A percentile compares a stretch with the other conserved stretches of the same genome.
phyloP scores from a whole-genome alignment of 164 flowering plant species.

The Akebia trifoliata region DNA sequence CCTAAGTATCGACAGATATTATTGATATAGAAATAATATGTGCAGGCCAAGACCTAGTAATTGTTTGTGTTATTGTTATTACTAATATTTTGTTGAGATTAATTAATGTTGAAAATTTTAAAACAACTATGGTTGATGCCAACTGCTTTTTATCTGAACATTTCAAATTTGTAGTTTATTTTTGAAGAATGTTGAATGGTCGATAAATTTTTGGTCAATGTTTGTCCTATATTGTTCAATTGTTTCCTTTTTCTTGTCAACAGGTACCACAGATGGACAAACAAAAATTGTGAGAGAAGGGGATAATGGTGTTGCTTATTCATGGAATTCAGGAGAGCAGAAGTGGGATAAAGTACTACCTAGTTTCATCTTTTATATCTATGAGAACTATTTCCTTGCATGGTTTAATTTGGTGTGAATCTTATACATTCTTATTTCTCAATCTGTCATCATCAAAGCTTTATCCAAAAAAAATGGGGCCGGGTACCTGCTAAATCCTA shows the following conservation, averaged over 20 bases:
- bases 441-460: too few species aligned
- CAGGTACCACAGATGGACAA: constrained; percentile 89
- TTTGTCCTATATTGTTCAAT: background rate
- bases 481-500: too few species aligned
- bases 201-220: too few species aligned
- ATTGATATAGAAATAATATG: background rate
- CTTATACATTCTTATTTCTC: background rate
- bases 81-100: background rate
- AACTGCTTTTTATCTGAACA: background rate
- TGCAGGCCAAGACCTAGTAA: too few species aligned
- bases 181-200: background rate
- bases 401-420: background rate
- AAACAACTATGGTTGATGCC: too few species aligned
- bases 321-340: constrained; percentile 77
- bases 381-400: background rate
- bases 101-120: too few species aligned
- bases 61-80: background rate
- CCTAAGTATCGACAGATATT: background rate
- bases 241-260: constrained; percentile 12
- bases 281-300: constrained; percentile 95
- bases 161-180: background rate
- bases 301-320: constrained; percentile 95
- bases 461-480: too few species aligned
- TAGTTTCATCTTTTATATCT: constrained; percentile 1
- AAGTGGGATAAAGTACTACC: constrained; percentile 83